Conservation (phyloP, 305 asterid genomes). For the Fraxinus paxiana region DNA sequence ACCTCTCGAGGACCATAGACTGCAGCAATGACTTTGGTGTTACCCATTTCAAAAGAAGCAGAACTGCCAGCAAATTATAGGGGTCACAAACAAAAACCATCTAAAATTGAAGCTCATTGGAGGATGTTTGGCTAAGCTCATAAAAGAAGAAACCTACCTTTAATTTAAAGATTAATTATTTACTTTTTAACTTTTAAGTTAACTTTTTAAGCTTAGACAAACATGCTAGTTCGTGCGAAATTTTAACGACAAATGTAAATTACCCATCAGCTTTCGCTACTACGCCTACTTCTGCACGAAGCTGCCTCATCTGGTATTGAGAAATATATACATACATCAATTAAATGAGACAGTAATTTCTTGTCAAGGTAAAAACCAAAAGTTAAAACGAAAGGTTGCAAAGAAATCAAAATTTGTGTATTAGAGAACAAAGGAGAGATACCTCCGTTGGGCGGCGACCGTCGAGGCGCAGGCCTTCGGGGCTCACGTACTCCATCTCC, state of each 20-base stretch:
- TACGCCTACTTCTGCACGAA: conserved; percentile 81
- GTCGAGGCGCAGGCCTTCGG: conserved; percentile 92
- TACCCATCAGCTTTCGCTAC: conserved; percentile 93
- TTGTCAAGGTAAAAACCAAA: not conserved
- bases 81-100: not conserved
- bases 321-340: not conserved
- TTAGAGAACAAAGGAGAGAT: not conserved
- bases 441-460: conserved; percentile 98
- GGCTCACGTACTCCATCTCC: conserved; percentile 84
- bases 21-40: conserved; percentile 95
- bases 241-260: not conserved
- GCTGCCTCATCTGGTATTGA: conserved; percentile 80
- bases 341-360: not conserved
- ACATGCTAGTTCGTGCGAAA: not conserved
- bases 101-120: not conserved
- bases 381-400: not conserved
- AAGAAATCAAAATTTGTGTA: not conserved
- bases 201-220: not conserved
- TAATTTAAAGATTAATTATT: not conserved
- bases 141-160: not conserved
- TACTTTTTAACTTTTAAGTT: not conserved
- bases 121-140: not conserved
- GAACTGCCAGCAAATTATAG: conserved; percentile 53
- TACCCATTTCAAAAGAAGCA: conserved; percentile 94
- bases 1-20: conserved; percentile 99